Conservation (phyloP, 352 stramenopile species). For the Phytophthora fragariaefolia region DNA sequence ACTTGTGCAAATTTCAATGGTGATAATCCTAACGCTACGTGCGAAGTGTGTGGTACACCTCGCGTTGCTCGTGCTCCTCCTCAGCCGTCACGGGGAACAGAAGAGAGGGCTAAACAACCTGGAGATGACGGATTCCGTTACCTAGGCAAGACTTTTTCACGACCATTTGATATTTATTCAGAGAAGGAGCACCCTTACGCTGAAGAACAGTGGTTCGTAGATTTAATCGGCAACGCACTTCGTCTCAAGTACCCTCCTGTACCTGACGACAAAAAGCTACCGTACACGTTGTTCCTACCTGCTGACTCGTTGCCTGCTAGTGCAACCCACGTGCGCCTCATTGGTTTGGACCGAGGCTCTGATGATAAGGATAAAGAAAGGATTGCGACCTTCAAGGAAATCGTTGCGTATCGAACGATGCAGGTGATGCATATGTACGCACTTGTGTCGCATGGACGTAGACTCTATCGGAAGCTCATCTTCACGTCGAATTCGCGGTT, state of each 20-base stretch:
- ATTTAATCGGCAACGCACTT: constrained; percentile 68
- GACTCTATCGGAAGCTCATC: constrained; percentile 96
- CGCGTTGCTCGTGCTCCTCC: constrained; percentile 35
- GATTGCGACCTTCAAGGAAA: constrained; percentile 96
- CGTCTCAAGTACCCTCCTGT: constrained; percentile 75
- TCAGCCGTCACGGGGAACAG: constrained; percentile 16
- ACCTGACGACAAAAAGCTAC: constrained; percentile 83
- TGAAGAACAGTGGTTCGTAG: constrained; percentile 78
- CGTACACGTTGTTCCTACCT: constrained; percentile 78
- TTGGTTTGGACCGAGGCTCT: constrained; percentile 72
- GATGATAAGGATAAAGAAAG: constrained; percentile 84
- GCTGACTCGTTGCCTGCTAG: constrained; percentile 51
- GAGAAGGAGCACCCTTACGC: constrained; percentile 73
- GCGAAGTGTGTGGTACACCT: constrained; percentile 79
- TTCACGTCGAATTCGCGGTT: constrained; percentile 97
- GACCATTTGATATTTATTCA: constrained; percentile 81
- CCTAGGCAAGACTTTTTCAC: constrained; percentile 64
- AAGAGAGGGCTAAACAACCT: constrained; percentile 36
- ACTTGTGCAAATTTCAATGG: constrained; percentile 90
- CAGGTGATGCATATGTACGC: constrained; percentile 97
- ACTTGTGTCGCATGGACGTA: constrained; percentile 96
- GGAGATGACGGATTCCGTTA: constrained; percentile 63
- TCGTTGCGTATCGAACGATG: constrained; percentile 93
- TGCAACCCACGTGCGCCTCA: constrained; percentile 56
- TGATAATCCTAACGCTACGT: constrained; percentile 77